Evolutionary conservation across 257 asterid genomes (phyloP), one percentile per base, ranked within the genome.

Genomic region (Ajuga chamaepitys): DNA sequence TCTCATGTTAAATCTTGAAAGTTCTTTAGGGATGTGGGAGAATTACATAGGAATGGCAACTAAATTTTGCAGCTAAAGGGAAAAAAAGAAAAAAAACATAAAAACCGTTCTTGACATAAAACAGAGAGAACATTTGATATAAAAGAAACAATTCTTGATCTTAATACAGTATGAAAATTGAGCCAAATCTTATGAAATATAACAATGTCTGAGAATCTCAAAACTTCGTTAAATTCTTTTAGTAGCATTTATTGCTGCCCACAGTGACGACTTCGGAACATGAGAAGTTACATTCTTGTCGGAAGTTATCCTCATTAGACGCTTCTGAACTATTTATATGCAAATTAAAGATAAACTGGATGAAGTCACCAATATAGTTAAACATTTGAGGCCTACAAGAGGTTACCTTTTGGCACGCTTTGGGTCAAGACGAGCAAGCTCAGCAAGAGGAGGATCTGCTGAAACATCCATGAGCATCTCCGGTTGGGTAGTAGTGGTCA

Each of bases 381-480:
- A 41, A 24, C 37, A 30, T 30, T 30, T 8, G 7, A 30, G 37
- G 37, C 37, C 7, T 61, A 56, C 66, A 60, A 37, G 58, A 2
- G 62, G 38, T 11, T 83, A 89, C 99, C 99, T 81, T 80, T 93
- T 93, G 17, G 99, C 99, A 70, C 97, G 96, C 76, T 93, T 93
- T 24, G 97, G 99, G 81, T 93, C 99, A 51, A 89, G 74, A 34
- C 88, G 83, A 52, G 99, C 99, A 67, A 93, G 97, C 73, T 93
- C 99, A 66, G 97, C 90, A 67, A 93, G 51, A 50, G 95, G 78
- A 9, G 81, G 81, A 45, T 93, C 99, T 55, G 87, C 97, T 4
- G 85, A 30, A 66, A 88, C 91, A 9, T 87, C 73, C 78, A 86
- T 76, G 24, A 89, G 95, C 97, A 87, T 84, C 76, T 93, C 99